Conservation (phyloP, 176 grass and related monocot species). For the Panicum miliaceum region DNA sequence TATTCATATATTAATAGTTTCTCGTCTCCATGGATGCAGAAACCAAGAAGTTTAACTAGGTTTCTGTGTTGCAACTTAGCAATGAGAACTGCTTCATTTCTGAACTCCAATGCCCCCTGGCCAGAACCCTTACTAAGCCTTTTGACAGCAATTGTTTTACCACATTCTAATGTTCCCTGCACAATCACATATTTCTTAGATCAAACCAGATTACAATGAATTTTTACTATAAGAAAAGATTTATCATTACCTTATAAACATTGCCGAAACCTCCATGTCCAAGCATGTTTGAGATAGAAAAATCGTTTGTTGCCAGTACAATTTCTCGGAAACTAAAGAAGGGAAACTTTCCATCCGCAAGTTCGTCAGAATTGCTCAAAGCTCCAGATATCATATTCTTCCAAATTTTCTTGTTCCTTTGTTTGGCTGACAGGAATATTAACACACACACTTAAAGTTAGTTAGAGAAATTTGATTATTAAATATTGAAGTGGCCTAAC, state of each 20-base stretch:
- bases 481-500: background rate
- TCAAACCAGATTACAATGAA: background rate
- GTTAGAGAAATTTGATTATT: background rate
- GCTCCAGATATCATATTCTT: slow-evolving; percentile 5
- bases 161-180: slow-evolving; percentile 19
- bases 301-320: slow-evolving; percentile 12
- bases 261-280: slow-evolving; percentile 14
- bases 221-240: background rate
- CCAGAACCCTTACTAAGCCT: slow-evolving; percentile 23
- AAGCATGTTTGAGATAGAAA: slow-evolving; percentile 20
- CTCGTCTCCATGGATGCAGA: slow-evolving; percentile 16
- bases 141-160: slow-evolving; percentile 3
- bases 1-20: slow-evolving; percentile 30
- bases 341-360: background rate
- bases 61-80: slow-evolving; percentile 27
- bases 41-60: slow-evolving; percentile 26
- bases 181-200: background rate
- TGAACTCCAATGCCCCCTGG: slow-evolving; percentile 24
- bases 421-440: slow-evolving; percentile 7
- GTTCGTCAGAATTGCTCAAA: background rate
- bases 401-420: background rate
- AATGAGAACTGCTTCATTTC: slow-evolving; percentile 24
- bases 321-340: background rate
- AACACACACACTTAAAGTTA: background rate
- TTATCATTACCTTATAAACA: slow-evolving; percentile 14